Conservation (phyloP, 257 asterid genomes). For the Capsicum rhomboideum region DNA sequence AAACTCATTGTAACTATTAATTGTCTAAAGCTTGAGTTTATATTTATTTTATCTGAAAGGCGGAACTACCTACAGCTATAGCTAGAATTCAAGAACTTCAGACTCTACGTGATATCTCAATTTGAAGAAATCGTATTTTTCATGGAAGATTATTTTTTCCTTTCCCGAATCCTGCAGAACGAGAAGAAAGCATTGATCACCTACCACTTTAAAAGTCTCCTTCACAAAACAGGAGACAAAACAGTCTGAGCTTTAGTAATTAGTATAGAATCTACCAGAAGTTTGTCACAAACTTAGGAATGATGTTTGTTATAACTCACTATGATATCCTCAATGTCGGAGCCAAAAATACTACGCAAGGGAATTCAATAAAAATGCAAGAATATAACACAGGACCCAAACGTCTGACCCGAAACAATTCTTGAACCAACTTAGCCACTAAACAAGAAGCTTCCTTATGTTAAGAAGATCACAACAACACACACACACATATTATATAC, state of each 20-base stretch:
- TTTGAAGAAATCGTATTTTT: background rate
- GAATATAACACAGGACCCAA: background rate
- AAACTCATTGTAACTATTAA: conserved; percentile 20
- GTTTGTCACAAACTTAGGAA: background rate
- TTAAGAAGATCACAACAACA: background rate
- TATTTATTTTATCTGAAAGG: background rate
- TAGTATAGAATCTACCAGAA: background rate
- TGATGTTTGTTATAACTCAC: background rate
- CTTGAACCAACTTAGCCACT: background rate
- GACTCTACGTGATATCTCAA: background rate
- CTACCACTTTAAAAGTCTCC: background rate
- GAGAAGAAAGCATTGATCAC: background rate
- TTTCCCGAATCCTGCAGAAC: background rate
- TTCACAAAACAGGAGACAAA: background rate
- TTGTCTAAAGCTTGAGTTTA: background rate
- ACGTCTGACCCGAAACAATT: background rate
- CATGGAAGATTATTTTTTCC: background rate
- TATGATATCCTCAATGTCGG: background rate
- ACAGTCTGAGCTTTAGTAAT: background rate
- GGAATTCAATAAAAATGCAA: background rate
- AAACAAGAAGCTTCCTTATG: background rate
- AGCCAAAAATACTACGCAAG: background rate
- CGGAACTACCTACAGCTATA: background rate
- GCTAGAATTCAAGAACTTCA: background rate
- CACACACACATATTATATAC: background rate